Conservation (phyloP, 495 filamentous ascomycete genomes). For the Podospora sp. region DNA sequence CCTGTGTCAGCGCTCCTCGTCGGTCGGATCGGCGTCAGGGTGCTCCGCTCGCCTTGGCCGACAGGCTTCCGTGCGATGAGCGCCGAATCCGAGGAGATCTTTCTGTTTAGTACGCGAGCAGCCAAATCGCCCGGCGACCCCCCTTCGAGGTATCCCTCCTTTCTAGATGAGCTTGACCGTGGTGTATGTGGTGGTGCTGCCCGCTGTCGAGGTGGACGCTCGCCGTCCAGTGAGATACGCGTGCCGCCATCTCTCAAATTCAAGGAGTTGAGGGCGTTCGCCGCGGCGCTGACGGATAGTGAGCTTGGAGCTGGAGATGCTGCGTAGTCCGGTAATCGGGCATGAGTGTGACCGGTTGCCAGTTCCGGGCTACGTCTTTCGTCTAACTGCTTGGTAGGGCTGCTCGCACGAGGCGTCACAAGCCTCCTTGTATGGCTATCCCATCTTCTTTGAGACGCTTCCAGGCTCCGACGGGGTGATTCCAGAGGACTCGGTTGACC, state of each 20-base stretch:
- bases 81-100: constrained; percentile 26
- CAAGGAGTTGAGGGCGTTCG: constrained; percentile 47
- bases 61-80: constrained; percentile 23
- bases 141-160: constrained; percentile 14
- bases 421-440: constrained; percentile 50
- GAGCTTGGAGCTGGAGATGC: constrained; percentile 32
- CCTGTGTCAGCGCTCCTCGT: constrained; percentile 17
- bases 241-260: constrained; percentile 22
- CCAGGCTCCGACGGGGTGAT: constrained; percentile 32
- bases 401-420: constrained; percentile 32
- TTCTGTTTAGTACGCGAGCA: constrained; percentile 3
- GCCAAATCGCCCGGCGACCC: constrained; percentile 4
- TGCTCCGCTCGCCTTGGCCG: constrained; percentile 14
- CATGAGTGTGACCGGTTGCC: constrained; percentile 7
- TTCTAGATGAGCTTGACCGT: constrained; percentile 19
- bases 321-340: constrained; percentile 32
- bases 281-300: constrained; percentile 51
- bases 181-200: constrained; percentile 20
- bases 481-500: constrained; percentile 28
- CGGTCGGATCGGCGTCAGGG: constrained; percentile 12
- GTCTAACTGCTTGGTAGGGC: constrained; percentile 27
- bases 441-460: constrained; percentile 39
- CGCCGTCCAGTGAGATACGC: not conserved
- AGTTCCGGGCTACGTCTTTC: constrained; percentile 29
- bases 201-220: not conserved